Base-by-base conservation (phyloP, 2,329 filamentous ascomycete genomes). In the Fusarium dimerum region DNA sequence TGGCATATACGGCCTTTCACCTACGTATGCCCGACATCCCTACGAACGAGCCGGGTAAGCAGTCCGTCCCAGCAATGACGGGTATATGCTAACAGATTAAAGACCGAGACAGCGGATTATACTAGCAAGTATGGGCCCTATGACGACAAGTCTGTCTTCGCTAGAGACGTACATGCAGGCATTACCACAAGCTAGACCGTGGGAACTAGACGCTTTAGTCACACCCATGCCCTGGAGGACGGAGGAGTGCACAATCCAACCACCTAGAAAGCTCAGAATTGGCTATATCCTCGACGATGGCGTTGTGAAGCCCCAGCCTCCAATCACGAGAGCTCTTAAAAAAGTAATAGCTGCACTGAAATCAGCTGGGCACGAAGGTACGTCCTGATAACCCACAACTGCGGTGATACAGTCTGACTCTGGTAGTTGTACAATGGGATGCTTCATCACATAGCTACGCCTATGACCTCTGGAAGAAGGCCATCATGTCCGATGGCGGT, bases 151-250 rank as follows among this genome's bases (percentile, higher is more conserved):
- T 11, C 18, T 55, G 8, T 40, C 43, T 15, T 41, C 34, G 10
- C 48, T 55, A 7, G 52, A 55, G 40, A 43, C 45, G 2, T 55
- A 55, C 13, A 55, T 55, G 48, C 42, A 51, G 17, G 52, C 52
- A 18, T 18, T 55, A 11, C 52, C 48, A 13, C 8, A 55, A 5
- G 52, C 52, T 6, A 29, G 43, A 16, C 45, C 48, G 1, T 55
- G 48, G 52, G 43, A 55, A 42, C 15, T 51, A 6, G 48, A 51
- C 30, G 32, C 40, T 1, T 30, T 41, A 10, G 52, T 48, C 6
- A 20, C 46, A 3, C 52, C 52, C 2, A 43, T 55, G 32, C 48
- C 52, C 5, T 55, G 52, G 48, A 41, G 48, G 5, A 39, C 40
- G 6, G 43, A 51, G 2, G 40, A 51, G 12, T 55, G 48, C 18